These are phyloP conservation scores for Musa balbisiana DNA, from an alignment of 202 grass and related monocot genomes.

Conservation along the genomic window DNA sequence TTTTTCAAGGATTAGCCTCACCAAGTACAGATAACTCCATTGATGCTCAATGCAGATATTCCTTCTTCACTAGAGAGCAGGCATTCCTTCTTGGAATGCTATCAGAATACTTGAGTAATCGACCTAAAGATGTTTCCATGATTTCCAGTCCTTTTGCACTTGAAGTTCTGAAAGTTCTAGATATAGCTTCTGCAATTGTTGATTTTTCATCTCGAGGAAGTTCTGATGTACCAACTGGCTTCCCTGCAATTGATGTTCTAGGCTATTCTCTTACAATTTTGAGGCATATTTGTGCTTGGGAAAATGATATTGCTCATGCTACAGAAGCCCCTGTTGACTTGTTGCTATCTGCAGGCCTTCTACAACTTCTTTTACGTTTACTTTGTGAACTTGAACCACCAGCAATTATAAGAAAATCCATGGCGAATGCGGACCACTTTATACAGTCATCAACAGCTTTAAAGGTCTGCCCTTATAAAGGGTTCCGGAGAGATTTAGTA, in stretches of 20 bases:
- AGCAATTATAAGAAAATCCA: conserved; percentile 67
- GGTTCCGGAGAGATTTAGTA: conserved; percentile 77
- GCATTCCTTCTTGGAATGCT: conserved; percentile 58
- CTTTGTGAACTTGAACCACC: conserved; percentile 72
- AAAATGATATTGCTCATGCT: conserved; percentile 28
- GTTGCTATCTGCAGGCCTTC: conserved; percentile 46
- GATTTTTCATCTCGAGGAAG: conserved; percentile 45
- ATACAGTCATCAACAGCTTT: conserved; percentile 24
- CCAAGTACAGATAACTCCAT: conserved; percentile 11
- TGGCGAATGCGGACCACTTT: conserved; percentile 25
- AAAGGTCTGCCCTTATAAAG: conserved; percentile 73
- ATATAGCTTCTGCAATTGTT: conserved; percentile 40
- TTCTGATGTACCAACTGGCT: conserved; percentile 51
- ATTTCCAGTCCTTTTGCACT: conserved; percentile 45
- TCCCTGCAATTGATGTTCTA: conserved; percentile 48
- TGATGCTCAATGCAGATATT: conserved; percentile 20
- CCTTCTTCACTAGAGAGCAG: conserved; percentile 38
- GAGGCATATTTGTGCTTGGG: conserved; percentile 88
- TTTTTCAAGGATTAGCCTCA: conserved; percentile 51
- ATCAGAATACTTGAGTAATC: conserved; percentile 60
- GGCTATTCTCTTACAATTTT: conserved; percentile 71
- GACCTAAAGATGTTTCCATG: conserved; percentile 49
- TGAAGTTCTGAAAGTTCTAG: conserved; percentile 47
- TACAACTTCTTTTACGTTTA: conserved; percentile 45
- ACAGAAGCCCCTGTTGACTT: conserved; percentile 37